These are phyloP conservation scores for Hypoxylon crocopeplum DNA, from an alignment of 495 filamentous ascomycete genomes.

Conservation along the genomic window DNA sequence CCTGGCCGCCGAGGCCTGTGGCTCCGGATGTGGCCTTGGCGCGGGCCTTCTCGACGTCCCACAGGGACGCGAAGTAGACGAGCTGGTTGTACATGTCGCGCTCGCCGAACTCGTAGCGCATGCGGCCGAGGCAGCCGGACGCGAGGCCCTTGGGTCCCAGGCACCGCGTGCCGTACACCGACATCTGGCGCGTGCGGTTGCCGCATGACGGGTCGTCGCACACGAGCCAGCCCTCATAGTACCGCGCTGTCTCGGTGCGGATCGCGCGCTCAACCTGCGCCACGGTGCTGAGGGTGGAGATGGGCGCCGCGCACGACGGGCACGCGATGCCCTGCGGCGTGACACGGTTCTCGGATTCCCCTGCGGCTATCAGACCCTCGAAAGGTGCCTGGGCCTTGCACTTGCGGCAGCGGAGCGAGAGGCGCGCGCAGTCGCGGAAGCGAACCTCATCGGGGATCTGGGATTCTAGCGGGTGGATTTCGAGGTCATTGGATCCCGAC, in stretches of 20 bases:
- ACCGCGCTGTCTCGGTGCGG: conserved; percentile 75
- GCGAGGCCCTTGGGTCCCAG: conserved; percentile 84
- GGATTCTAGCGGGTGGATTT: conserved; percentile 88
- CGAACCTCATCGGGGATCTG: conserved; percentile 88
- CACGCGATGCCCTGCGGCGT: conserved; percentile 79
- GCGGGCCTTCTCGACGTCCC: conserved; percentile 87
- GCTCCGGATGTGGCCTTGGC: conserved; percentile 45
- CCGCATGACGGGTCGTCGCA: conserved; percentile 90
- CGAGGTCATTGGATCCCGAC: conserved; percentile 61
- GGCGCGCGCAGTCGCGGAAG: conserved; percentile 78
- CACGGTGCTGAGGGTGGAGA: conserved; percentile 75
- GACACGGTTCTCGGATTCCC: conserved; percentile 54
- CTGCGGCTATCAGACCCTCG: conserved; percentile 66
- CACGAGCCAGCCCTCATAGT: conserved; percentile 90
- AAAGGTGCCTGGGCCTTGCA: conserved; percentile 77
- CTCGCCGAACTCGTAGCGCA: conserved; percentile 89
- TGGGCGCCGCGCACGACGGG: conserved; percentile 60
- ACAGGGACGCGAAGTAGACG: conserved; percentile 82
- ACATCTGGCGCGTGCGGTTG: conserved; percentile 87
- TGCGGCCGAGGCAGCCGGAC: conserved; percentile 81
- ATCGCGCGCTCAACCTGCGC: conserved; percentile 88
- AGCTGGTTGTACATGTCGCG: conserved; percentile 93
- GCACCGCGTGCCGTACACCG: conserved; percentile 88
- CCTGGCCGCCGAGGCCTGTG: conserved; percentile 42
- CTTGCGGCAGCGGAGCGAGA: conserved; percentile 78